Conservation (phyloP, 2,329 filamentous ascomycete genomes). For the Coleophoma eucalyptorum region DNA sequence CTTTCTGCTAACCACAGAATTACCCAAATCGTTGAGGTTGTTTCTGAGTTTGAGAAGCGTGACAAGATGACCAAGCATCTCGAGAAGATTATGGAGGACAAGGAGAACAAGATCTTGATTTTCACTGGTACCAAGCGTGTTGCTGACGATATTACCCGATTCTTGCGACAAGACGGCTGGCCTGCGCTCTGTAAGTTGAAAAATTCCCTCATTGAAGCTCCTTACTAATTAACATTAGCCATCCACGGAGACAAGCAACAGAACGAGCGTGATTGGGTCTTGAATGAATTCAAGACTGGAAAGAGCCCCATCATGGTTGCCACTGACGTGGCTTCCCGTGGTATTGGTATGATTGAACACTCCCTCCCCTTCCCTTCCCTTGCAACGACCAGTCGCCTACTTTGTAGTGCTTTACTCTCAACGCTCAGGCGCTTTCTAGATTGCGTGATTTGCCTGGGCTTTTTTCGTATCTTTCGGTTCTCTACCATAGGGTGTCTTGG, state of each 20-base stretch:
- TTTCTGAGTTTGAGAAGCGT: conserved; percentile 95
- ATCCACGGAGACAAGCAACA: conserved; percentile 99
- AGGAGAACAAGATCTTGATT: conserved; percentile 90
- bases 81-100: conserved; percentile 96
- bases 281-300: conserved; percentile 99
- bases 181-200: conserved; percentile 83
- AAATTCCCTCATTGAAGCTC: conserved; percentile 37
- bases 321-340: conserved; percentile 98
- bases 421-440: conserved; percentile 82
- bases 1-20: conserved; percentile 97
- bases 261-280: conserved; percentile 98
- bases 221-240: conserved; percentile 53
- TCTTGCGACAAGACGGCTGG: conserved; percentile 97
- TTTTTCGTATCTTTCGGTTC: conserved; percentile 80
- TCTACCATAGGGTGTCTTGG: conserved; percentile 82
- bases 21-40: conserved; percentile 95
- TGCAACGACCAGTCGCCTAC: conserved; percentile 55
- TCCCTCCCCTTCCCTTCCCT: conserved; percentile 36
- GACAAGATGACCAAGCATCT: conserved; percentile 96
- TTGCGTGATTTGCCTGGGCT: conserved; percentile 91
- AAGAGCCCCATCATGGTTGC: conserved; percentile 99
- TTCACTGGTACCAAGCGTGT: conserved; percentile 95
- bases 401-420: conserved; percentile 83
- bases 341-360: conserved; percentile 95
- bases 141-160: conserved; percentile 95